These are phyloP conservation scores for Cupressus sempervirens DNA, from an alignment of 75 land plant species.

Conservation along the genomic window DNA sequence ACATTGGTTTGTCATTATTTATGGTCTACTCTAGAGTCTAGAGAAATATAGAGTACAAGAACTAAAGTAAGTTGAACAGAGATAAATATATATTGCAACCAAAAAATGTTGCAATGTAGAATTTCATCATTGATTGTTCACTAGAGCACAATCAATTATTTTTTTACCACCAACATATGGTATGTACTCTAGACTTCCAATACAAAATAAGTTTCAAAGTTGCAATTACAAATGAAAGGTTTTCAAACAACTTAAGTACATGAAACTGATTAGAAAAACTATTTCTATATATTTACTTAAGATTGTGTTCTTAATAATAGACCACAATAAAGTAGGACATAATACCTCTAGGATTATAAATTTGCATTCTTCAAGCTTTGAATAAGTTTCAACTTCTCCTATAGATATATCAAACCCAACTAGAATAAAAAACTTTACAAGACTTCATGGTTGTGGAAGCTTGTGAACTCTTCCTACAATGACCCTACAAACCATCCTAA, in stretches of 20 bases:
- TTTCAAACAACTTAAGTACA: background rate
- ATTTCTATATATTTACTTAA: too few species aligned
- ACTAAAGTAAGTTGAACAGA: background rate
- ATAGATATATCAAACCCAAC: background rate
- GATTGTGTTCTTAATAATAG: background rate
- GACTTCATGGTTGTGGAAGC: background rate
- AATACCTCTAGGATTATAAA: background rate
- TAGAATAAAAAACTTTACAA: background rate
- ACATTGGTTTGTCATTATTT: too few species aligned
- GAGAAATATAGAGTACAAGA: background rate
- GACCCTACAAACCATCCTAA: conserved; percentile 80
- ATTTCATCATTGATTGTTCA: too few species aligned
- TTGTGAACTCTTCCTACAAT: conserved; percentile 63
- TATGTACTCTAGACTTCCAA: too few species aligned
- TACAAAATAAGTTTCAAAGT: too few species aligned
- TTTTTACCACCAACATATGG: background rate
- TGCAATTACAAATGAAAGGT: background rate
- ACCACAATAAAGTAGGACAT: background rate
- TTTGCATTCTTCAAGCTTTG: background rate
- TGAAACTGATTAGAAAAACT: too few species aligned
- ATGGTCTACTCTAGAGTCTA: background rate
- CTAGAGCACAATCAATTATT: too few species aligned
- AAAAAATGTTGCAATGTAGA: background rate
- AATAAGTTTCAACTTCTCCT: background rate
- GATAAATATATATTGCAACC: background rate